A percentile compares a stretch with the other conserved stretches of the same genome.
Conservation (phyloP, 2,329 filamentous ascomycete genomes). For the Colletotrichum chlorophyti region DNA sequence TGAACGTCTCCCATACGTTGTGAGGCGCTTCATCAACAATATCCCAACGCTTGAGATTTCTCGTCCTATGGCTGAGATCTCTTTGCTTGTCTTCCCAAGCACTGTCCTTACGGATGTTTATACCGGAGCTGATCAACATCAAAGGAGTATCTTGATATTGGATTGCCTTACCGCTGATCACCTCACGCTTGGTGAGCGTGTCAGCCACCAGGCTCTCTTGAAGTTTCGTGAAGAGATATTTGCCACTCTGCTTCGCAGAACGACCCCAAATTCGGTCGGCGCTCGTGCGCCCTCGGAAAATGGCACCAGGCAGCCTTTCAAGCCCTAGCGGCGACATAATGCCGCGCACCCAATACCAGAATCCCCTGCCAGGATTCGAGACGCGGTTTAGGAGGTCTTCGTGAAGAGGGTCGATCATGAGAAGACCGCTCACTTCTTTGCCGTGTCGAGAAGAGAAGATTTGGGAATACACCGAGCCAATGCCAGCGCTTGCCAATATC, state of each 20-base stretch:
- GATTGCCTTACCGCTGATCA: slow-evolving; percentile 78
- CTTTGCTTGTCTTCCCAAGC: slow-evolving; percentile 87
- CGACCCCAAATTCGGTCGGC: slow-evolving; percentile 87
- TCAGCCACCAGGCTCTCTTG: slow-evolving; percentile 91
- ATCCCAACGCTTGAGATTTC: slow-evolving; percentile 83
- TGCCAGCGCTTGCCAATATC: slow-evolving; percentile 84
- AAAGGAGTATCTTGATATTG: slow-evolving; percentile 79
- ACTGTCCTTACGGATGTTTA: slow-evolving; percentile 68
- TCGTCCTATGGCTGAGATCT: slow-evolving; percentile 81
- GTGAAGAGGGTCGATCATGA: slow-evolving; percentile 88
- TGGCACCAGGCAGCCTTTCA: slow-evolving; percentile 77
- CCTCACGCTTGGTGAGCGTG: slow-evolving; percentile 84
- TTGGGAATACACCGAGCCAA: slow-evolving; percentile 87
- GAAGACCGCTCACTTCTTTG: slow-evolving; percentile 75
- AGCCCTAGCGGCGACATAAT: slow-evolving; percentile 87
- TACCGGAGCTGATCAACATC: slow-evolving; percentile 82
- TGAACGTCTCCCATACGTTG: slow-evolving; percentile 79
- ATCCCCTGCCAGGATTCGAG: slow-evolving; percentile 73
- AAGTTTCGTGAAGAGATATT: slow-evolving; percentile 86
- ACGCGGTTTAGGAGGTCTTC: slow-evolving; percentile 81
- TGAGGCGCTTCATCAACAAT: slow-evolving; percentile 85
- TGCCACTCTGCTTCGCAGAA: slow-evolving; percentile 79
- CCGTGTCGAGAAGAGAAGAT: slow-evolving; percentile 89
- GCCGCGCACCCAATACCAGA: slow-evolving; percentile 85
- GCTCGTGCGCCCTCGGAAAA: slow-evolving; percentile 81